A percentile compares a stretch with the other conserved stretches of the same genome.
These are phyloP conservation scores for Peniophora sp. DNA, from an alignment of 1,284 basidiomycete genomes.

Conservation along the genomic window DNA sequence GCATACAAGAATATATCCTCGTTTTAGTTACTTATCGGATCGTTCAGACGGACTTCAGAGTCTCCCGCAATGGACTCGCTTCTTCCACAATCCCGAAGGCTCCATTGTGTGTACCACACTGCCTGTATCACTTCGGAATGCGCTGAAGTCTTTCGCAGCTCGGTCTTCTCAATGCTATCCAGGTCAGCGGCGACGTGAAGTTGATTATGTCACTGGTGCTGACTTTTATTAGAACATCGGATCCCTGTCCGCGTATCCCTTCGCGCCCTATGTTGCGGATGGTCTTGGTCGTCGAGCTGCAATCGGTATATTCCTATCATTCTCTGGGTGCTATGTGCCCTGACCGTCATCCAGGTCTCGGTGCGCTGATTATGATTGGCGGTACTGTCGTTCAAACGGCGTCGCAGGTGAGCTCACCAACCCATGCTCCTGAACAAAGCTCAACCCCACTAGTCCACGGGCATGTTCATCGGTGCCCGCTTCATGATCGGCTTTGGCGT, in stretches of 20 bases:
- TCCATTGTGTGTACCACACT: slow-evolving; percentile 23
- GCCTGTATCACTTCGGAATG: not conserved
- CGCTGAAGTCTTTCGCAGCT: slow-evolving; percentile 23
- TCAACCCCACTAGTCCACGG: slow-evolving; percentile 63
- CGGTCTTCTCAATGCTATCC: slow-evolving; percentile 68
- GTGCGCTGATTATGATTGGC: slow-evolving; percentile 53
- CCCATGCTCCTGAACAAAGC: slow-evolving; percentile 59
- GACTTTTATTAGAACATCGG: slow-evolving; percentile 49
- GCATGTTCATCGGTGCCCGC: slow-evolving; percentile 80
- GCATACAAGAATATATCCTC: not conserved
- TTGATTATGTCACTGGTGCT: not conserved
- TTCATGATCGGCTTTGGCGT: slow-evolving; percentile 49
- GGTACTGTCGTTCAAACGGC: slow-evolving; percentile 54
- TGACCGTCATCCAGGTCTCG: too few species aligned
- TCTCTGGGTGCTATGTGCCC: too few species aligned
- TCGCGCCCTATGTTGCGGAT: slow-evolving; percentile 63
- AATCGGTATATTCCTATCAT: too few species aligned
- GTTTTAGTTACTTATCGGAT: not conserved
- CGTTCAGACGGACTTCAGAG: slow-evolving; percentile 49
- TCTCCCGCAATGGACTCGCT: slow-evolving; percentile 49
- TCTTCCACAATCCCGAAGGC: slow-evolving; percentile 47
- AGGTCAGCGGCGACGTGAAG: too few species aligned
- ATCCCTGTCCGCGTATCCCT: slow-evolving; percentile 53
- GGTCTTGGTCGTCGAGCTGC: slow-evolving; percentile 55
- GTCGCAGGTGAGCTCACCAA: too few species aligned